phyloP scores from a whole-genome alignment of 2,329 filamentous ascomycete genomes.

The Eurotiales sp. region DNA sequence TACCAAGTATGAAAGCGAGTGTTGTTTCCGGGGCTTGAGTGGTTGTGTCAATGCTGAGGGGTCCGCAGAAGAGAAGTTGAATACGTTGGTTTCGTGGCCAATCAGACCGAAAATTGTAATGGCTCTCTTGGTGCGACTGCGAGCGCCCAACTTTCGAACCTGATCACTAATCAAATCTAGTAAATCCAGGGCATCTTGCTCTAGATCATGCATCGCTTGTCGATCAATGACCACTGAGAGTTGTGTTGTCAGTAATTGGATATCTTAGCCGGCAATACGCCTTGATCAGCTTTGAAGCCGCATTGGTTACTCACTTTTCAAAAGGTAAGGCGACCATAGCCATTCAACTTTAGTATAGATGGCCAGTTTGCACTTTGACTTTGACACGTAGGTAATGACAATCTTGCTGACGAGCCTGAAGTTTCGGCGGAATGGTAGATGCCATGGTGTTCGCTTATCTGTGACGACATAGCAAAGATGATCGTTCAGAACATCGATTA shows the following conservation, averaged over 20 bases:
- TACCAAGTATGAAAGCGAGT: slow-evolving; percentile 65
- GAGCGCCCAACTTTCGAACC: slow-evolving; percentile 43
- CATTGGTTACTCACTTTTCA: slow-evolving; percentile 36
- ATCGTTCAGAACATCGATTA: slow-evolving; percentile 77
- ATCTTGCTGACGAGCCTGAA: slow-evolving; percentile 86
- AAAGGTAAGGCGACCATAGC: slow-evolving; percentile 60
- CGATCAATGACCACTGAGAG: slow-evolving; percentile 51
- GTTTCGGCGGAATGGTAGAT: slow-evolving; percentile 73
- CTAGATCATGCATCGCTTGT: slow-evolving; percentile 67
- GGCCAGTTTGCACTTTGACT: slow-evolving; percentile 86
- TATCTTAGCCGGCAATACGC: too few relatives aligned
- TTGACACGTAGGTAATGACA: slow-evolving; percentile 88
- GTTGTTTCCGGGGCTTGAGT: slow-evolving; percentile 57
- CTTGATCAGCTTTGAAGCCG: not conserved
- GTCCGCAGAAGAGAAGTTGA: slow-evolving; percentile 35
- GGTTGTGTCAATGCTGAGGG: slow-evolving; percentile 27
- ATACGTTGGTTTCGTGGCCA: slow-evolving; percentile 40
- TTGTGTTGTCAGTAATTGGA: slow-evolving; percentile 12
- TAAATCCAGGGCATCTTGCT: slow-evolving; percentile 47
- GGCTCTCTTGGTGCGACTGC: slow-evolving; percentile 47
- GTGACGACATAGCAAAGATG: slow-evolving; percentile 68
- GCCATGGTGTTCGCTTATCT: slow-evolving; percentile 67
- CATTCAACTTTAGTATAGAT: slow-evolving; percentile 87
- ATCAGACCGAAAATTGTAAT: slow-evolving; percentile 48
- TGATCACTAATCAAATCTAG: slow-evolving; percentile 50